Base-by-base conservation (phyloP, 345 rosid species). In the Citrus maxima region DNA sequence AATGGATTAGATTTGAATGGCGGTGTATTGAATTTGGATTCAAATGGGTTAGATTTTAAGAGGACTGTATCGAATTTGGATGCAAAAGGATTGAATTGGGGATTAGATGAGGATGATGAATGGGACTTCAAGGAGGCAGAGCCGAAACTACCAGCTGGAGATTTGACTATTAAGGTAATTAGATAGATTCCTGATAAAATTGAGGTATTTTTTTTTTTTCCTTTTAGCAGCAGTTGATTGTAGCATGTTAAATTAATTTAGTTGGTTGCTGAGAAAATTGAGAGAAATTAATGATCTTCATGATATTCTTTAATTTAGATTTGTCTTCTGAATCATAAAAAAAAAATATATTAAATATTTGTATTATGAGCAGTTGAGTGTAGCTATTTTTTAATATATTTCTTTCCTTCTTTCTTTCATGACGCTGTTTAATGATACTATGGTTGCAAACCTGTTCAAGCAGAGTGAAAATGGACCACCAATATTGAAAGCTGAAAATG, bases 91-190 rank as follows among this genome's bases (percentile, higher is more conserved):
- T 66, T 80, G 69, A 68, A 67, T 80, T 77, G 76, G 24, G 25
- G 32, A 46, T 25, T 37, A 60, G 83, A 56, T 1, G 79, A 78
- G 12, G 85, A 84, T 24, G 83, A 81, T 51, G 85, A 78, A 7
- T 88, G 88, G 90, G 89, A 81, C 77, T 88, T 86, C 49, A 79
- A 75, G 67, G 86, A 55, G 71, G 85, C 85, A 62, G 85, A 76
- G 37, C 14, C 75, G 3, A 73, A 75, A 68, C 71, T 12, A 21
- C 61, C 28, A 6, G 55, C 24, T 37, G 64, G 3, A 60, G 69
- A 22, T 74, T 83, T 72, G 40, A 73, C 12, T 56, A 72, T 70
- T 62, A 78, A 83, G 89, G 88, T 83, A 80, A 82, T 59, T 46
- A 64, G 76, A 76, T 69, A 77, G 56, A 22, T 70, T 67, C 19